A percentile compares a stretch with the other conserved stretches of the same genome.
Conservation (phyloP, 306 rosid species). For the Acacia acuminata region DNA sequence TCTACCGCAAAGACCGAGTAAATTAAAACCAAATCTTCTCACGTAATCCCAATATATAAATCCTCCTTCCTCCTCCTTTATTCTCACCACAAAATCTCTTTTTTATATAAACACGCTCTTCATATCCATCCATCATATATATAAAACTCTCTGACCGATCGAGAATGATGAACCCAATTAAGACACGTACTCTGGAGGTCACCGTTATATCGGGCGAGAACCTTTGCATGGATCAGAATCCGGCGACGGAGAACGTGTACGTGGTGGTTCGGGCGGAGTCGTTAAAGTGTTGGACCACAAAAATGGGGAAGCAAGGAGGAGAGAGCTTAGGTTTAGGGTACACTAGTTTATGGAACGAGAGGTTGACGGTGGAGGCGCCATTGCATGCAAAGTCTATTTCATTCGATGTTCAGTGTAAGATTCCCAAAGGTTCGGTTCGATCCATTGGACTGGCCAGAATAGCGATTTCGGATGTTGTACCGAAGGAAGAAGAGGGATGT, state of each 20-base stretch:
- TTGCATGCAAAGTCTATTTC: conserved; percentile 33
- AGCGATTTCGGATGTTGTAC: conserved; percentile 39
- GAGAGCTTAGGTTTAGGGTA: conserved; percentile 17
- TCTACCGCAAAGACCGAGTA: background rate
- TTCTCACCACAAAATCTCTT: background rate
- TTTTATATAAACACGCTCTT: background rate
- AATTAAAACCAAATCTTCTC: background rate
- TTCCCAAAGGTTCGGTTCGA: background rate
- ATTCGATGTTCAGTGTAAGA: conserved; percentile 45
- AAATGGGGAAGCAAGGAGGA: conserved; percentile 21
- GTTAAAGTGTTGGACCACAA: conserved; percentile 29
- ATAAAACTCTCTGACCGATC: background rate
- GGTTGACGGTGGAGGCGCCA: conserved; percentile 43
- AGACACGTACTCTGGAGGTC: conserved; percentile 43
- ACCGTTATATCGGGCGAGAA: conserved; percentile 50
- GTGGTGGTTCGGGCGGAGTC: conserved; percentile 44
- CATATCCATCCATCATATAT: background rate
- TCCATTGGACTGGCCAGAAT: conserved; percentile 39
- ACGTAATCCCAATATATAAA: background rate
- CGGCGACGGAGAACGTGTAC: conserved; percentile 33
- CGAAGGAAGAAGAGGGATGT: conserved; percentile 2
- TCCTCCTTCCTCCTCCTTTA: background rate
- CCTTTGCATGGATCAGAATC: conserved; percentile 37
- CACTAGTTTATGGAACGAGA: conserved; percentile 46
- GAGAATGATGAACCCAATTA: background rate